Percentiles rank a stretch among this genome's conserved stretches.
Conservation (phyloP, 2,329 filamentous ascomycete species). For the Pseudohalonectria lignicola region DNA sequence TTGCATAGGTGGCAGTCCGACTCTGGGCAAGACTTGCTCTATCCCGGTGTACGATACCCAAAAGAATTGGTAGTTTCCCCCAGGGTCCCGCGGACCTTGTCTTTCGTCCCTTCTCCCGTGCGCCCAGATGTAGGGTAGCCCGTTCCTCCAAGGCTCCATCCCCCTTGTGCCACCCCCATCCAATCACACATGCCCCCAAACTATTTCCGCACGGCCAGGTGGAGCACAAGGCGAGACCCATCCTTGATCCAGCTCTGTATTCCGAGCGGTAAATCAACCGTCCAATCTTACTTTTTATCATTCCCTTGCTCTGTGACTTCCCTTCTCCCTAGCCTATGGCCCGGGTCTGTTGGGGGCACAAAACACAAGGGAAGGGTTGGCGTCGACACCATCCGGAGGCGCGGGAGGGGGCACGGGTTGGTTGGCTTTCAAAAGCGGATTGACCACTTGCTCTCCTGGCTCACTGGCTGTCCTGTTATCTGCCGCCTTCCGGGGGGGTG, state of each 20-base stretch:
- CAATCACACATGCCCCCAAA: too few species aligned
- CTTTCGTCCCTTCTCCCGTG: too few species aligned
- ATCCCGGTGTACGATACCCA: background rate
- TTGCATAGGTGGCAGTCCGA: too few species aligned
- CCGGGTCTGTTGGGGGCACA: background rate
- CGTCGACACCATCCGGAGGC: constrained; percentile 18
- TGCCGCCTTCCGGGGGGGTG: constrained; percentile 11
- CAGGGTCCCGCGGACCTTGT: background rate
- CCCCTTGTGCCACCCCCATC: too few species aligned
- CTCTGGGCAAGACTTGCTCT: background rate
- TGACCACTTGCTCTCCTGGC: constrained; percentile 32
- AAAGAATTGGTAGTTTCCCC: too few species aligned
- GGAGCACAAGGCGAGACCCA: constrained; percentile 65
- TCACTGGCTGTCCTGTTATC: constrained; percentile 23
- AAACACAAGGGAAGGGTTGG: constrained; percentile 4
- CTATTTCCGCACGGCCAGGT: constrained; percentile 56
- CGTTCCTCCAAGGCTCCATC: too few species aligned
- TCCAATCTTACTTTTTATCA: constrained; percentile 8
- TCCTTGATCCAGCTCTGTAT: constrained; percentile 65
- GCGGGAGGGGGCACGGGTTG: constrained; percentile 20
- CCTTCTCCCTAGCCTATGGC: background rate
- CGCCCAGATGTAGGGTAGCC: too few species aligned
- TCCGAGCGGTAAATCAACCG: constrained; percentile 57
- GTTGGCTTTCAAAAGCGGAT: constrained; percentile 21
- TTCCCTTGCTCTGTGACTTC: constrained; percentile 5